Base-by-base conservation (phyloP, 164 flowering plant genomes). In the Vitis riparia region DNA sequence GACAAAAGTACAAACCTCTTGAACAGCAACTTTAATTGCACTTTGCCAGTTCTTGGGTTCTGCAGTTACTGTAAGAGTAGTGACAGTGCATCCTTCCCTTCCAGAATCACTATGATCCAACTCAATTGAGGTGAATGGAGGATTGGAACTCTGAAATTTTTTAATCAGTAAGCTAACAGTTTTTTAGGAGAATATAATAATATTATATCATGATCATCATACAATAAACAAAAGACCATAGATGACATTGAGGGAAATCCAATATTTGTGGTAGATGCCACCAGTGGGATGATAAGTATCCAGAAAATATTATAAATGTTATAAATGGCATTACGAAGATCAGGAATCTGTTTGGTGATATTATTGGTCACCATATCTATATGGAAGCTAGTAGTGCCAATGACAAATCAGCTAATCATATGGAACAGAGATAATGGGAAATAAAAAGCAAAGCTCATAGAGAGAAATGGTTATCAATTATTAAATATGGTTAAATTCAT, bases 41-140 rank as follows among this genome's bases (percentile, higher is more conserved):
- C 80, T 86, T 67, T 83, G 79, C 99, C 98, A 93, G 73, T 92
- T 96, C 71, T 84, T 86, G 65, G 99, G 98, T 73, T 93, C 99
- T 70, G 99, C 94, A 57, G 92, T 92, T 57, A 96, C 97, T 6
- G 99, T 92, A 60, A 96, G 98, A 70, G 99, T 90, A 71, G 98
- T 96, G 53, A 96, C 97, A 8, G 98, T 93, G 80, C 99, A 96
- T 59, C 99, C 99, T 81, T 96, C 99, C 73, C 99, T 87, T 74
- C 95, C 98, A 69, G 99, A 96, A 73, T 96, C 99, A 85, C 98
- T 93, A 71, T 96, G 98, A 81, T 96, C 99, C 84, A 93, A 77
- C 77, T 96, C 99, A 75, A 96, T 85, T 55, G 97, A 85, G 10
- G 98, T 89, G 79, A 96, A 96, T 59, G 99, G 98, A 70, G 99